Base-by-base conservation (phyloP, 2,329 filamentous ascomycete species). In the Fusarium temperatum region DNA sequence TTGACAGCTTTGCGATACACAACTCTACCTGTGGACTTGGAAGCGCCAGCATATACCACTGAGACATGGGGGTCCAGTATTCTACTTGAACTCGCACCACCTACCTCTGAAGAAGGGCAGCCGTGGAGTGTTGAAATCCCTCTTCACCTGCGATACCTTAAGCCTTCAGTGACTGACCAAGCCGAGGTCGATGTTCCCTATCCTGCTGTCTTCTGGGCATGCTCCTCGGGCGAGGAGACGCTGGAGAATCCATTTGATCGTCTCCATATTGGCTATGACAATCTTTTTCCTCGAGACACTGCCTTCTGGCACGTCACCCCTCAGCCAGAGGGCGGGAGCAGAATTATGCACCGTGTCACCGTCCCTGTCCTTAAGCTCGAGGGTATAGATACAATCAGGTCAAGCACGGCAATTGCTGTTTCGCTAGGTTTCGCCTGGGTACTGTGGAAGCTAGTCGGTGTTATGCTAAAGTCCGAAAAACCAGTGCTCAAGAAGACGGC, bases 181-280 rank as follows among this genome's bases (percentile, higher is more conserved):
- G 81, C 83, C 6, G 75, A 85, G 9, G 82, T 91, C 2, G 84
- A 90, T n/a, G 81, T 96, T 0, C 93, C 96, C 0, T 95, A 93
- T 84, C 96, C 96, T 0, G 89, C 90, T 0, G 89, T 98, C 0
- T 98, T 98, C 85, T 98, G 95, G 95, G 94, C 95, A 1, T 98
- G 96, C 79, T 86, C 89, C 13, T 89, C 91, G 0, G 90, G 88
- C 2, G 87, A 87, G 2, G 92, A 93, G 77, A 93, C 96, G 82
- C 82, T 88, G 1, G 88, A 87, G 10, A 98, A 93, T 78, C 96
- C 96, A 0, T 98, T 98, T 81, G 95, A 98, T 81, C 87, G 94
- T 11, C 85, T 87, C n/a, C 90, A 94, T 78, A 78, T 98, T n/a
- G 95, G 95, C 2, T 98, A 95, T 81, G 96, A 98, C 74, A 89